phyloP scores from a whole-genome alignment of 2,329 filamentous ascomycete genomes.

The Ustulina deusta region DNA sequence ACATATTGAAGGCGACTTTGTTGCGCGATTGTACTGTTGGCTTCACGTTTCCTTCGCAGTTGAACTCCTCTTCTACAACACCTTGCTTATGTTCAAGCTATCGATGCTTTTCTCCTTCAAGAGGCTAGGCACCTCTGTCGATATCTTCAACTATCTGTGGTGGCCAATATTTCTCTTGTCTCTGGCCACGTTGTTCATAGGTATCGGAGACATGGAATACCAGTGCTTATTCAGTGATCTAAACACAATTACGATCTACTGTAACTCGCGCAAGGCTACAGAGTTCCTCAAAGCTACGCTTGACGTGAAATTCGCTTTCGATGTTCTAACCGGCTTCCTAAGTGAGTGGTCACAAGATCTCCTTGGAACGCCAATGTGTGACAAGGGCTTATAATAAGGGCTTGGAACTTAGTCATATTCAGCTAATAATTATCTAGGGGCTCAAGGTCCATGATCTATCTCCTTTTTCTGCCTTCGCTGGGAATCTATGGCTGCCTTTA shows the following conservation, averaged over 20 bases:
- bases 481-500: too few relatives aligned
- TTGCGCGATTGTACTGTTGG: neutral
- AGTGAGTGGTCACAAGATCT: neutral
- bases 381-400: too few relatives aligned
- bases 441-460: too few relatives aligned
- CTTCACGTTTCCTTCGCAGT: neutral
- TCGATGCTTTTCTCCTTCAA: slow-evolving; percentile 31
- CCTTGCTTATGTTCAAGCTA: slow-evolving; percentile 23
- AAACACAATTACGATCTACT: neutral
- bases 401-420: too few relatives aligned
- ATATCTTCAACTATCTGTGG: slow-evolving; percentile 21
- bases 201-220: neutral
- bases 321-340: neutral
- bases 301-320: neutral
- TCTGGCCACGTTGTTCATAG: slow-evolving; percentile 12
- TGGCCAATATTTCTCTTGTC: slow-evolving; percentile 26
- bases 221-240: neutral
- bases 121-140: slow-evolving; percentile 21
- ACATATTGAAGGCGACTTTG: neutral
- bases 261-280: neutral
- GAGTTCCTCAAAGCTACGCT: neutral
- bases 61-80: slow-evolving; percentile 24
- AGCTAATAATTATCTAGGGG: too few relatives aligned
- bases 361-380: too few relatives aligned
- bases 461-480: too few relatives aligned